Evolutionary conservation across 176 grass and related monocot species (phyloP), one percentile per base, ranked within the genome.

Genomic region (Eleusine indica): DNA sequence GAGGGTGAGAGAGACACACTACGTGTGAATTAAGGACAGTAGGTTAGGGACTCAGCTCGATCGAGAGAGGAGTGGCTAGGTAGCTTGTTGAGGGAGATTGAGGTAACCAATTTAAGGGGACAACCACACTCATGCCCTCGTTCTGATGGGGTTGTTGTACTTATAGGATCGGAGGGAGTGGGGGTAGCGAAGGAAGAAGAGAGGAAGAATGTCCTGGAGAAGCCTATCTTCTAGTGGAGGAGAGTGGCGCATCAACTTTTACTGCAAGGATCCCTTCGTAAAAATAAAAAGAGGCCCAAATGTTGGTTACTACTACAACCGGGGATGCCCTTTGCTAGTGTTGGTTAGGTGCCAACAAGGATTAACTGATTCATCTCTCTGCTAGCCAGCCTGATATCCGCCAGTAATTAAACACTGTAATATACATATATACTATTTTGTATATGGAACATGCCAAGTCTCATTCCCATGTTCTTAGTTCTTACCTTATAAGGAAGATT

Each of bases 71-170:
- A 76, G 82, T 73, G 41, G 46, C 46, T 79, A 83, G 15, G 48
- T 74, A 84, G 11, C 61, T 80, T 83, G 83, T 80, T 83, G 83
- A 82, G 63, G 46, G 44, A 30, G 61, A 64, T 64, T 13, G 75
- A 37, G 77, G 77, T 66, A 82, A 35, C 74, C 71, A 86, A 77
- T 74, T 74, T 72, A 61, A 81, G 73, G 79, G 61, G 68, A 74
- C 88, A 90, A 79, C 62, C 75, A 87, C 46, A 28, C 69, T 78
- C 74, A 87, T 87, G 80, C 40, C 84, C 60, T 80, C 87, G 84
- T 84, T 85, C 63, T 47, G 44, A 47, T 70, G 49, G 69, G 51
- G 84, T 16, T 86, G 84, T 16, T 86, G 80, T 84, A 90, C 89
- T 87, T 90, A 90, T 90, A 90, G 52, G 84, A 87, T 90, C 87